Base-by-base conservation (phyloP, 1,284 basidiomycete species). In the Testicularia cyperi region DNA sequence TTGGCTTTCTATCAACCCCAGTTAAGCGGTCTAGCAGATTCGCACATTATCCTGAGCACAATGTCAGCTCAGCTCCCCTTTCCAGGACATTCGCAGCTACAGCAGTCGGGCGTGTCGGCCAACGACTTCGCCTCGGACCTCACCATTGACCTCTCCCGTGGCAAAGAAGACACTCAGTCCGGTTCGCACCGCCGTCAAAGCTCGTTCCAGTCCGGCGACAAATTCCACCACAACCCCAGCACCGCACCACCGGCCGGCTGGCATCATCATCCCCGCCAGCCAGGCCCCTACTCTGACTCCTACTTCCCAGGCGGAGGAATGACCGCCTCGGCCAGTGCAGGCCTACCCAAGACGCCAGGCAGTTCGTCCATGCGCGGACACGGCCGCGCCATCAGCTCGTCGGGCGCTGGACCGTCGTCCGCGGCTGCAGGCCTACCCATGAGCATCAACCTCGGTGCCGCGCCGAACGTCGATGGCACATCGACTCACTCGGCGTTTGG, bases 261-360 rank as follows among this genome's bases (percentile, higher is more conserved):
- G 57, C 44, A 55, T 13, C 62, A 65, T 25, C 61, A 65, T 35
- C 65, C 64, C 12, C 53, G 67, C 18, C 67, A 63, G 27, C 67
- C 67, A 5, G 49, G 46, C 3, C 44, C 67, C 1, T 47, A 52
- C 44, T 47, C 64, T 3, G 67, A 69, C 12, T 52, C 51, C 6
- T 69, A 69, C 43, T 69, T 69, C 29, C 46, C 65, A n/a, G 54
- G 46, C 9, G n/a, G n/a, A n/a, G n/a, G n/a, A n/a, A n/a, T n/a
- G n/a, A 7, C 38, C 3, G 20, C 26, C 9, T 45, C 43, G 5
- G 31, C 49, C 7, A 39, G 25, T 33, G 34, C 33, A 9, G 16
- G 9, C 16, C 16, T 40, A n/a, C 41, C 65, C 24, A 55, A 44
- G 40, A 62, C 53, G 12, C 55, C 56, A 14, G 28, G 40, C 38